Percentiles rank a stretch among this genome's conserved stretches.
phyloP scores from a whole-genome alignment of 768 basidiomycete genomes.

The Tylopilus subfusipes region DNA sequence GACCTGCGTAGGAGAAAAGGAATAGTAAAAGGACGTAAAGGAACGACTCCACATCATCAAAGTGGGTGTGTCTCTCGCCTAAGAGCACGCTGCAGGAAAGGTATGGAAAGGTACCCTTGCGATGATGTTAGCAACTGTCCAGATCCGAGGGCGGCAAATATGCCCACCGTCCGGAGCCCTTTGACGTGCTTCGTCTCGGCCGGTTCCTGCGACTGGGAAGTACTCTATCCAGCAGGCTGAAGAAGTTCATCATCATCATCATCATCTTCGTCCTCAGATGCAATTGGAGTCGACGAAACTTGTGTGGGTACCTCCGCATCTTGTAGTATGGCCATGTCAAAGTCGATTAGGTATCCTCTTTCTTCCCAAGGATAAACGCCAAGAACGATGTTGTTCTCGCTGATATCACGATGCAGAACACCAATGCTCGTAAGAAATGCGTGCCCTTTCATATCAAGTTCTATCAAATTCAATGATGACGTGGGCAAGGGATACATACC shows the following conservation, averaged over 20 bases:
- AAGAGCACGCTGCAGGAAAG: not conserved
- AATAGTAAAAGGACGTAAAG: not conserved
- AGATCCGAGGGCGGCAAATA: no score
- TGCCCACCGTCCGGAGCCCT: not conserved
- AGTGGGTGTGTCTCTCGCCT: not conserved
- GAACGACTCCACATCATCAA: constrained; percentile 16
- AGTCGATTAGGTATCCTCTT: constrained; percentile 31
- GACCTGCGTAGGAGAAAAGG: not conserved
- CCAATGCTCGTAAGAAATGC: not conserved
- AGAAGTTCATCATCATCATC: no score
- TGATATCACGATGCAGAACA: not conserved
- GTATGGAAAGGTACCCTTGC: not conserved
- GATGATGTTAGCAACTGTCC: not conserved
- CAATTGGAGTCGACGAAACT: not conserved
- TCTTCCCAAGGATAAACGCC: not conserved
- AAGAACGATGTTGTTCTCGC: not conserved
- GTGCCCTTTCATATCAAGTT: not conserved
- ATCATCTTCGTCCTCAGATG: no score
- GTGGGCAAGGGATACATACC: not conserved
- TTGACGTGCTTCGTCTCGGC: not conserved
- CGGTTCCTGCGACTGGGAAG: not conserved
- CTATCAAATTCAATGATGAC: not conserved
- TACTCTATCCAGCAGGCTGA: not conserved
- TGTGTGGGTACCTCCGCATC: not conserved
- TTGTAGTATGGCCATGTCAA: constrained; percentile 20